Evolutionary conservation across 1,139 yeast species (phyloP), one percentile per base, ranked within the genome.

Genomic region (Blastobotrys serpentis): DNA sequence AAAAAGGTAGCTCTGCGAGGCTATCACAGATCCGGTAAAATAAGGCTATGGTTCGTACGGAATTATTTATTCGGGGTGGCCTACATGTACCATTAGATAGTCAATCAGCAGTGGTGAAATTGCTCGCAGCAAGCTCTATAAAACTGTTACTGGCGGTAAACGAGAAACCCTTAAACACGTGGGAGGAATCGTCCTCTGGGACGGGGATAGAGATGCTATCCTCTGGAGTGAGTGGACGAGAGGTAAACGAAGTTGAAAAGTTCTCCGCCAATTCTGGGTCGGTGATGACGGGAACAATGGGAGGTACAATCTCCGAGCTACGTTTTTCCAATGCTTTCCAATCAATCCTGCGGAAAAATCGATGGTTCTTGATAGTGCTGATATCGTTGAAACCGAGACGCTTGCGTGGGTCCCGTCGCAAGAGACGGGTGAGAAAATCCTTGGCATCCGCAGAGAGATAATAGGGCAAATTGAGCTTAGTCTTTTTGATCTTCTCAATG

Each of bases 191-290:
- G 47, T 49, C 32, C 34, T 29, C 14, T 10, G 55, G 53, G 39
- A 51, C 52, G 2, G 57, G 55, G 13, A 58, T 49, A 13, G 56
- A 52, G 43, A 44, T 40, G 33, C 39, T 42, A 11, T 61, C 60
- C 5, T 58, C 64, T 3, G 72, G 66, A 42, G 72, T 61, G 29
- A 72, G 48, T 1, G 66, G 63, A 86, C 89, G 81, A n/a, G 78
- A 81, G 0, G 98, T 90, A 67, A 90, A 92, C 58, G 88, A 95
- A 17, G 76, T 69, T 59, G 92, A 95, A 64, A 92, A 92, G 64
- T 92, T 92, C 65, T 92, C 98, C 0, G 98, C 98, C 55, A 87
- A 69, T 29, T 77, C 81, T 11, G 95, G 90, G 60, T 89, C 86
- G 0, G 96, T 86, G 45, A 90, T 84, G 10, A 85, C 70, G 0